These are phyloP conservation scores for Schwanniomyces occidentalis DNA, from an alignment of 805 yeast species.

Conservation along the genomic window DNA sequence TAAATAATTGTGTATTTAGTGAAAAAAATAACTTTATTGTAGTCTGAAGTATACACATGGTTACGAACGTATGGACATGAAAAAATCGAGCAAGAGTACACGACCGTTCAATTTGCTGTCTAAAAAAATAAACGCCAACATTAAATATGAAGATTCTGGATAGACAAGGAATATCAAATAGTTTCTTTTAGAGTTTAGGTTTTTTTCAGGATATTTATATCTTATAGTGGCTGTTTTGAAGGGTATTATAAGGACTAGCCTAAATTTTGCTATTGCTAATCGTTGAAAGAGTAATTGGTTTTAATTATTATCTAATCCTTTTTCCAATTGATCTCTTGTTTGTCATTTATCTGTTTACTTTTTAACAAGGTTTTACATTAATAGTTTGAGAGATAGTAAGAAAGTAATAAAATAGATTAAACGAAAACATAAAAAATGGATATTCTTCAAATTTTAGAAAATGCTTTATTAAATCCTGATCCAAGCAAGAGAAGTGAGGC, in stretches of 20 bases:
- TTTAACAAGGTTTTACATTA: slow-evolving; percentile 1
- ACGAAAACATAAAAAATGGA: slow-evolving; percentile 26
- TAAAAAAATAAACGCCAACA: slow-evolving; percentile 5
- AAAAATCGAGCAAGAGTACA: neutral
- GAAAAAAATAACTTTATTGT: too few species aligned
- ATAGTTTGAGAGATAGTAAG: slow-evolving; percentile 1
- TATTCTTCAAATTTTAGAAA: slow-evolving; percentile 71
- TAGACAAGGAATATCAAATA: neutral
- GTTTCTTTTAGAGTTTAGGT: neutral
- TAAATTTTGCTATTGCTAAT: too few species aligned
- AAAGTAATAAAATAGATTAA: neutral
- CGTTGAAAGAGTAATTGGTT: neutral
- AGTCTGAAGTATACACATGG: too few species aligned
- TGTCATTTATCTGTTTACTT: neutral
- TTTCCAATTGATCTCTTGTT: too few species aligned
- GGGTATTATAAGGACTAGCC: too few species aligned
- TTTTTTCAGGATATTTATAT: neutral
- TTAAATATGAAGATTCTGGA: neutral
- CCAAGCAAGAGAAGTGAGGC: slow-evolving; percentile 71
- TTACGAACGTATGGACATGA: neutral
- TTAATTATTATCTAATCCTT: neutral
- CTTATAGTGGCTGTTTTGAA: too few species aligned
- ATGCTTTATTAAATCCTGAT: slow-evolving; percentile 72
- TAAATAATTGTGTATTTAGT: too few species aligned
- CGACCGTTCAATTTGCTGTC: neutral